Conservation (phyloP, 441 rosid species). For the Omphalea diandra region DNA sequence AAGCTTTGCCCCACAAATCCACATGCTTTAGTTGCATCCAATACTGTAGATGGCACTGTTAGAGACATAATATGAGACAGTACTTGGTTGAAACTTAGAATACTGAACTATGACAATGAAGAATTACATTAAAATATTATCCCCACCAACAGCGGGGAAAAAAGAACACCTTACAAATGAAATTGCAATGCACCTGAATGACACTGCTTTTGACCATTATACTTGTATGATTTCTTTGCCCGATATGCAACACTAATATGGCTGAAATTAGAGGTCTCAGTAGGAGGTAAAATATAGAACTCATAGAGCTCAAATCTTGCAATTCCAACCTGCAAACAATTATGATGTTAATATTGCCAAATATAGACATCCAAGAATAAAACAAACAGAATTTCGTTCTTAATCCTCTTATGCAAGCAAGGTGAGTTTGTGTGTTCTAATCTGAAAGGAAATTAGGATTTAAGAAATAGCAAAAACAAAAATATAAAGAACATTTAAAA, state of each 20-base stretch:
- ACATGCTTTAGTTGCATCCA: not conserved
- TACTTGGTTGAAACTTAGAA: not conserved
- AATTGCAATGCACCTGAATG: conserved; percentile 21
- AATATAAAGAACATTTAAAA: too few relatives aligned
- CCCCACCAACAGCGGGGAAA: not conserved
- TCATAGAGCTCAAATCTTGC: conserved; percentile 20
- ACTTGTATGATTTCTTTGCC: conserved; percentile 6
- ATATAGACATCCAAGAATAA: conserved; percentile 4
- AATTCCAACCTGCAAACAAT: conserved; percentile 30
- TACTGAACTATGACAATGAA: not conserved
- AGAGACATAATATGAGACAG: not conserved
- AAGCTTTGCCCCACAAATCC: not conserved
- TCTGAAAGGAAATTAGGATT: not conserved
- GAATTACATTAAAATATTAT: not conserved
- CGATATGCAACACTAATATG: conserved; percentile 30
- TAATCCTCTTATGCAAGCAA: not conserved
- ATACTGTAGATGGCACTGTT: conserved; percentile 5
- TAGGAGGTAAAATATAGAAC: conserved; percentile 36
- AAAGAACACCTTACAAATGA: not conserved
- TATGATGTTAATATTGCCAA: conserved; percentile 1
- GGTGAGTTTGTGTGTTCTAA: not conserved
- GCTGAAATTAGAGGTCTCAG: conserved; percentile 16
- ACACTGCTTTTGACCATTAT: conserved; percentile 10
- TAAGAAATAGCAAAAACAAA: too few relatives aligned
- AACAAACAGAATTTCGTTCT: conserved; percentile 8